Evolutionary conservation across 495 filamentous ascomycete genomes (phyloP).

Genomic region (Tuber melanosporum): DNA sequence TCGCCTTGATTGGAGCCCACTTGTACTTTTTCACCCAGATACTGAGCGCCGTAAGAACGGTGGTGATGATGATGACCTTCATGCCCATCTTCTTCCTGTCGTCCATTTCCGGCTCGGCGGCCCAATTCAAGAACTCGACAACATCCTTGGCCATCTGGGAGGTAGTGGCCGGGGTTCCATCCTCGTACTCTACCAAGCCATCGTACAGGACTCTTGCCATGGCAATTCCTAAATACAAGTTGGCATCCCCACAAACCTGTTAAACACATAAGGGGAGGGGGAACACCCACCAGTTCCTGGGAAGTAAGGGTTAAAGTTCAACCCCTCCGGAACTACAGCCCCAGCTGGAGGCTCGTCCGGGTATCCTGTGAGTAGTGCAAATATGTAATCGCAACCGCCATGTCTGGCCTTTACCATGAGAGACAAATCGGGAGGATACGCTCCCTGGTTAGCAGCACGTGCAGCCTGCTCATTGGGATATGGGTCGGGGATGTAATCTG

Average conservation of each 20-base stretch:
- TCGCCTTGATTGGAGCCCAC: conserved; percentile 90
- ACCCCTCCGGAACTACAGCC: conserved; percentile 67
- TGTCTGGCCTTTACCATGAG: conserved; percentile 97
- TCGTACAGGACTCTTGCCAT: conserved; percentile 99
- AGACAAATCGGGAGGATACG: conserved; percentile 92
- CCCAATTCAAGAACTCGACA: conserved; percentile 96
- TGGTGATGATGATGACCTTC: conserved; percentile 75
- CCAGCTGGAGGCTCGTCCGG: conserved; percentile 93
- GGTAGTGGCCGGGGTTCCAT: conserved; percentile 84
- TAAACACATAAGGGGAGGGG: neutral
- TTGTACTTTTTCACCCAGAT: conserved; percentile 99
- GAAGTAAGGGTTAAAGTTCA: conserved; percentile 99
- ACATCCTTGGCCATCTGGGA: conserved; percentile 99
- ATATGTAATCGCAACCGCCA: conserved; percentile 97
- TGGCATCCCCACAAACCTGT: neutral
- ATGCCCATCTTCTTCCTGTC: conserved; percentile 98
- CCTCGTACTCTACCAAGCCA: conserved; percentile 96
- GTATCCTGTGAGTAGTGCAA: conserved; percentile 94
- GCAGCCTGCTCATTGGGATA: conserved; percentile 99
- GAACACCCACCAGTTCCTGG: conserved; percentile 69
- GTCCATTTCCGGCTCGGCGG: conserved; percentile 98
- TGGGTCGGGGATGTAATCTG: conserved; percentile 88
- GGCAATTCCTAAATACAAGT: conserved; percentile 61
- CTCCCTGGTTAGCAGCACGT: conserved; percentile 95
- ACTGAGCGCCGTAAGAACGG: conserved; percentile 73